Evolutionary conservation across 2,329 filamentous ascomycete genomes (phyloP).

Genomic region (Alternaria ventricosa): DNA sequence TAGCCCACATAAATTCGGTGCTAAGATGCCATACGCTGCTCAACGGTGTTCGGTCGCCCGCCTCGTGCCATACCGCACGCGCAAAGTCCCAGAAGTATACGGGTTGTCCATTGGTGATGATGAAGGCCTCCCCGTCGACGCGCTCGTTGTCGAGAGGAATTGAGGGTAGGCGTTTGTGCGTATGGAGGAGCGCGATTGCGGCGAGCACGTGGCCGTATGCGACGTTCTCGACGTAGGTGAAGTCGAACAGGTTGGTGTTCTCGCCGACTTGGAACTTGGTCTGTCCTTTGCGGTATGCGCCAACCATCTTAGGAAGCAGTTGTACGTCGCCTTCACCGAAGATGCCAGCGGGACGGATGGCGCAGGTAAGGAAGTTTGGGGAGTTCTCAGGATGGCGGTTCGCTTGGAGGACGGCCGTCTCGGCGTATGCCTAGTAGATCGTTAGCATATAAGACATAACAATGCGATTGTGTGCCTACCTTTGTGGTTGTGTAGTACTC

Average conservation of each 20-base stretch:
- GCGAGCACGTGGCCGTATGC: constrained; percentile 60
- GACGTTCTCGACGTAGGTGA: constrained; percentile 61
- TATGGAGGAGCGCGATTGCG: constrained; percentile 56
- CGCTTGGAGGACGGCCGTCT: constrained; percentile 56
- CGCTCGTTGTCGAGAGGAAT: constrained; percentile 53
- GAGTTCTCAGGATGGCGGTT: constrained; percentile 56
- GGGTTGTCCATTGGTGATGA: constrained; percentile 59
- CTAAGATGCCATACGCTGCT: constrained; percentile 53
- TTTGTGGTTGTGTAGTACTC: constrained; percentile 61
- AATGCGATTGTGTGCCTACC: constrained; percentile 22
- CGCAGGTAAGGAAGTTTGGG: constrained; percentile 57
- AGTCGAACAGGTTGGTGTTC: constrained; percentile 62
- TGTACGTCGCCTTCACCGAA: constrained; percentile 59
- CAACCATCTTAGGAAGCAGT: constrained; percentile 53
- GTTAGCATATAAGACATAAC: not conserved
- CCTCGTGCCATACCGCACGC: constrained; percentile 54
- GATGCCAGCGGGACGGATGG: constrained; percentile 59
- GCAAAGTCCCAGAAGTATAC: constrained; percentile 61
- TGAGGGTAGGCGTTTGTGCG: constrained; percentile 46
- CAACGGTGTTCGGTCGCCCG: constrained; percentile 49
- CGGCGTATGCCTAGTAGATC: constrained; percentile 51
- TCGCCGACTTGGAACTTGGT: constrained; percentile 59
- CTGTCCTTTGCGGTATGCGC: constrained; percentile 55
- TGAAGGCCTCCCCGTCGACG: constrained; percentile 60
- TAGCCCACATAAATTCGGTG: constrained; percentile 49